Percentiles rank a stretch among this genome's conserved stretches.
Conservation (phyloP, 306 rosid genomes). For the Macrotyloma uniflorum region DNA sequence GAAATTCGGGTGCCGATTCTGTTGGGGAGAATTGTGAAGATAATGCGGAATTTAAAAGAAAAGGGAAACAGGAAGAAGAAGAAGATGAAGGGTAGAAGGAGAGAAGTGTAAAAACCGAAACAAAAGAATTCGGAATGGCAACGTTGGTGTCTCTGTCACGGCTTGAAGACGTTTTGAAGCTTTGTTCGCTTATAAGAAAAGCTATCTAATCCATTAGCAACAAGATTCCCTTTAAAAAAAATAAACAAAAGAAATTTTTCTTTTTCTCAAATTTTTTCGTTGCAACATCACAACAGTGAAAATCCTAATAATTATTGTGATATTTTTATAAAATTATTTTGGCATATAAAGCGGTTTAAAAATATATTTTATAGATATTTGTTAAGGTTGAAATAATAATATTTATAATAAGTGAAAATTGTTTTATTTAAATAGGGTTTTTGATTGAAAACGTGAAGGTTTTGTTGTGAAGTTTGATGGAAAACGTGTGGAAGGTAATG, state of each 20-base stretch:
- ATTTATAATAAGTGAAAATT: background rate
- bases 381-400: background rate
- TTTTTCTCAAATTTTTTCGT: background rate
- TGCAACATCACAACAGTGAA: background rate
- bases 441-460: conserved; percentile 10
- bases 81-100: background rate
- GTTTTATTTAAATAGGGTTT: background rate
- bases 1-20: background rate
- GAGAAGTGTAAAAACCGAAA: conserved; percentile 4
- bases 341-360: too few relatives aligned
- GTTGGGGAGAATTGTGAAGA: background rate
- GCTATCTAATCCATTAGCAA: conserved; percentile 39
- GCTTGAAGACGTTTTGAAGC: conserved; percentile 34
- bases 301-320: background rate
- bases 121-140: background rate
- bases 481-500: conserved; percentile 12
- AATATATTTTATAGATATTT: background rate
- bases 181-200: conserved; percentile 53
- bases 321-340: too few relatives aligned
- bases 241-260: background rate
- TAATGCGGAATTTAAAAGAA: conserved; percentile 26
- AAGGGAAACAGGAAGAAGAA: background rate
- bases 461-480: background rate
- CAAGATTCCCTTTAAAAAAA: background rate
- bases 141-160: conserved; percentile 30